Evolutionary conservation across 768 basidiomycete species (phyloP), one percentile per base, ranked within the genome.

Genomic region (button mushroom (Agaricus bisporus)): DNA sequence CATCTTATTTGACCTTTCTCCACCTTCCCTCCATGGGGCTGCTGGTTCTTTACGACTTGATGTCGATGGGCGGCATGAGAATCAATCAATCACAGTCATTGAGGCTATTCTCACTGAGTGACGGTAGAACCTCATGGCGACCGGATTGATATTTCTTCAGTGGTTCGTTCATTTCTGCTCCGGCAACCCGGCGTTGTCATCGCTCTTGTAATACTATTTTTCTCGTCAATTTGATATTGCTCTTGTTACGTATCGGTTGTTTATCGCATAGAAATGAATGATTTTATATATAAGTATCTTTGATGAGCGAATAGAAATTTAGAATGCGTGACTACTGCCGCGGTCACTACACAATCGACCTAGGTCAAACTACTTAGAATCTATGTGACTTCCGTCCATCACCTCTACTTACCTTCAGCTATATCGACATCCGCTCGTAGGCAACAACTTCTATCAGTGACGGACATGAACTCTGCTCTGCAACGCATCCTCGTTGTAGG

Each of bases 401-500:
- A 25, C 41, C 12, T 26, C 11, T n/a, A 45, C 35, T 47, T 5
- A 20, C 29, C 43, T 46, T 28, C n/a, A 49, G 48, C 32, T 14
- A 5, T 28, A 26, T 22, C 41, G 11, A 48, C 38, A 48, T 38
- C 35, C 41, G 22, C 35, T 17, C 48, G 25, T 17, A 41, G 26
- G 11, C 46, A 39, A 37, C 43, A 32, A 54, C 25, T 39, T 28
- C 29, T 22, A 26, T 37, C 22, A 41, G 43, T 35, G 43, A 50
- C 47, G 17, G 54, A 41, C 41, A 73, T 73, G 72, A 69, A 61
- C 54, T 51, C 66, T 32, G 55, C 74, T 20, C 52, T 74, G 49
- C 79, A 74, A 50, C 86, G 76, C 63, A 78, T 98, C 36, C 82
- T 98, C n/a, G 92, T 99, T 39, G 81, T 98, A 1, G 97, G 97